phyloP scores from a whole-genome alignment of 169 alveolate genomes.

The Plasmodium adleri region DNA sequence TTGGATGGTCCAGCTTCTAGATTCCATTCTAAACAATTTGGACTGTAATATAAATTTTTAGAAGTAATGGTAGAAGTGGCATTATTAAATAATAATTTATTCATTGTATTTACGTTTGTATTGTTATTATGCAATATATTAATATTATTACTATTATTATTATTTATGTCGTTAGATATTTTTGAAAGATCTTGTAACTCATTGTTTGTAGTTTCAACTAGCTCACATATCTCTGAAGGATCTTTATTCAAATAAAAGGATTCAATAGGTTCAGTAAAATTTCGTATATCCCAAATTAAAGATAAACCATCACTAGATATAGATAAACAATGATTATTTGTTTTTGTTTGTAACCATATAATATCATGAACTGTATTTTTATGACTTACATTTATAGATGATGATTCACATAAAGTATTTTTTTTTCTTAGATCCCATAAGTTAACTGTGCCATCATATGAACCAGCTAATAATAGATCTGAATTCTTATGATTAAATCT shows the following conservation, averaged over 20 bases:
- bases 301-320: slow-evolving; percentile 69
- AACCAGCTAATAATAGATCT: slow-evolving; percentile 59
- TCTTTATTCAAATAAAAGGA: slow-evolving; percentile 56
- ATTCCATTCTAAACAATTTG: slow-evolving; percentile 70
- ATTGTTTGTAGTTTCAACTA: slow-evolving; percentile 26
- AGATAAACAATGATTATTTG: slow-evolving; percentile 62
- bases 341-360: slow-evolving; percentile 69
- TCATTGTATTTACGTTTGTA: background rate
- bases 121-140: background rate
- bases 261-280: slow-evolving; percentile 41
- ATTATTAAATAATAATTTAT: background rate
- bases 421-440: slow-evolving; percentile 74
- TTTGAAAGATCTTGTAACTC: background rate
- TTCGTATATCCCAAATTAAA: slow-evolving; percentile 61
- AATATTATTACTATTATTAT: background rate
- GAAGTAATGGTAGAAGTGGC: too few species aligned
- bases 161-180: background rate
- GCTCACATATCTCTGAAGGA: slow-evolving; percentile 21
- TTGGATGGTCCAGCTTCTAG: slow-evolving; percentile 76
- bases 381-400: slow-evolving; percentile 55
- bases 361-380: slow-evolving; percentile 57
- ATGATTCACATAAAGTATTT: slow-evolving; percentile 58
- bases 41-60: slow-evolving; percentile 34
- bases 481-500: slow-evolving; percentile 73
- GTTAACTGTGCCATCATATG: slow-evolving; percentile 63